Percentiles rank a stretch among this genome's conserved stretches.
Evolutionary conservation across 2,329 filamentous ascomycete genomes (phyloP).

Genomic region (Byssochlamys sp.): DNA sequence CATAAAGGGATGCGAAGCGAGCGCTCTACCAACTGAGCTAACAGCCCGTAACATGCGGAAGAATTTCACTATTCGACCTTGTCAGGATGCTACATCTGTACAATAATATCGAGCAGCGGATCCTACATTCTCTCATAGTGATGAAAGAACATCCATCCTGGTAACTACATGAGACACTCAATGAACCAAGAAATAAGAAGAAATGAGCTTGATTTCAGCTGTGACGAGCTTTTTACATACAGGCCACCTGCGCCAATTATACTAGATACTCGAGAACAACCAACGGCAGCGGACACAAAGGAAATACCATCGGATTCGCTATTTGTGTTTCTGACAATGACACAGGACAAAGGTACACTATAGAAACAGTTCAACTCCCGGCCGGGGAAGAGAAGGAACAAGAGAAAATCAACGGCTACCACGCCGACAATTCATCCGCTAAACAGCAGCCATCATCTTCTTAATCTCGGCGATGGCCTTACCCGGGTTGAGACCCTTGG

Average conservation of each 20-base stretch:
- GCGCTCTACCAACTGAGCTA: conserved; percentile 19
- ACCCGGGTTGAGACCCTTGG: conserved; percentile 95
- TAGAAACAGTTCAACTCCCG: neutral
- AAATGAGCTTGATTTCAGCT: neutral
- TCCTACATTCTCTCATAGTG: too few species aligned
- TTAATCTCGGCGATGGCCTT: conserved; percentile 95
- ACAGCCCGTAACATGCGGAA: conserved; percentile 5
- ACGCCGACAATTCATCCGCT: conserved; percentile 3
- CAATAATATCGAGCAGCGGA: too few species aligned
- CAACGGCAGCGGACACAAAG: neutral
- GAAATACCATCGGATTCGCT: neutral
- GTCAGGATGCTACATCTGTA: neutral
- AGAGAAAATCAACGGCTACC: conserved; percentile 5
- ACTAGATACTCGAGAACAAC: neutral
- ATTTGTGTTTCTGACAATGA: neutral
- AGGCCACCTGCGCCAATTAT: neutral
- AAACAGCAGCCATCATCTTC: conserved; percentile 69
- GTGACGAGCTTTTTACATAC: neutral
- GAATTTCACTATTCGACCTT: neutral
- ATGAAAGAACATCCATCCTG: too few species aligned
- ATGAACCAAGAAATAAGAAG: neutral
- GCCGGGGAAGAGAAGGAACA: conserved; percentile 5
- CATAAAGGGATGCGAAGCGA: conserved; percentile 14
- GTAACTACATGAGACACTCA: too few species aligned
- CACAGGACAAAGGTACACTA: neutral